Conservation (phyloP, 495 filamentous ascomycete genomes). For the Coniosporium apollinis region DNA sequence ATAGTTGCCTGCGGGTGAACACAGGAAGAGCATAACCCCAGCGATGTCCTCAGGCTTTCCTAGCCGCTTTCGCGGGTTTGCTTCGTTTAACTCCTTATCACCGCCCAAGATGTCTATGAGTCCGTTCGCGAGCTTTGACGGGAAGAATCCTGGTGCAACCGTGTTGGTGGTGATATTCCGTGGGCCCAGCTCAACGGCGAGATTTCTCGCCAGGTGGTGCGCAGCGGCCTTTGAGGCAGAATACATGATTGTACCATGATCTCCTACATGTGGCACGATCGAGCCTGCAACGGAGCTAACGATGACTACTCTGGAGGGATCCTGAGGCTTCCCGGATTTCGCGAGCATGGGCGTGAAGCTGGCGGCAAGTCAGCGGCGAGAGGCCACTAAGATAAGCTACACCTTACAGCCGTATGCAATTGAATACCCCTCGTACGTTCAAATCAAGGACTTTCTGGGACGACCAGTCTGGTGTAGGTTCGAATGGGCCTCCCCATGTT, state of each 20-base stretch:
- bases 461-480: slow-evolving; percentile 24
- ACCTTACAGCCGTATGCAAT: slow-evolving; percentile 15
- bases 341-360: slow-evolving; percentile 23
- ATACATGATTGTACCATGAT: slow-evolving; percentile 30
- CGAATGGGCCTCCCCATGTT: slow-evolving; percentile 27
- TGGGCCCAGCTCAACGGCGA: slow-evolving; percentile 27
- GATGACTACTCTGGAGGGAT: slow-evolving; percentile 26
- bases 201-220: slow-evolving; percentile 23
- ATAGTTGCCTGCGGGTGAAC: slow-evolving; percentile 52
- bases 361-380: neutral
- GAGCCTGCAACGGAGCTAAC: slow-evolving; percentile 22
- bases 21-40: slow-evolving; percentile 58
- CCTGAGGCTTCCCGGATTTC: slow-evolving; percentile 15
- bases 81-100: slow-evolving; percentile 39
- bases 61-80: slow-evolving; percentile 54
- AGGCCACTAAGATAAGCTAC: neutral
- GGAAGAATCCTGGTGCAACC: slow-evolving; percentile 29
- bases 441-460: slow-evolving; percentile 27
- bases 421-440: slow-evolving; percentile 28
- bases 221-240: slow-evolving; percentile 28
- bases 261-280: slow-evolving; percentile 24
- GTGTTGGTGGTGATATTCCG: slow-evolving; percentile 27
- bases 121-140: slow-evolving; percentile 26
- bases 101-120: slow-evolving; percentile 27
- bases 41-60: slow-evolving; percentile 58